Percentiles rank a stretch among this genome's conserved stretches.
phyloP scores from a whole-genome alignment of 148 eudicot genomes.

The Vaccinium darrowii region DNA sequence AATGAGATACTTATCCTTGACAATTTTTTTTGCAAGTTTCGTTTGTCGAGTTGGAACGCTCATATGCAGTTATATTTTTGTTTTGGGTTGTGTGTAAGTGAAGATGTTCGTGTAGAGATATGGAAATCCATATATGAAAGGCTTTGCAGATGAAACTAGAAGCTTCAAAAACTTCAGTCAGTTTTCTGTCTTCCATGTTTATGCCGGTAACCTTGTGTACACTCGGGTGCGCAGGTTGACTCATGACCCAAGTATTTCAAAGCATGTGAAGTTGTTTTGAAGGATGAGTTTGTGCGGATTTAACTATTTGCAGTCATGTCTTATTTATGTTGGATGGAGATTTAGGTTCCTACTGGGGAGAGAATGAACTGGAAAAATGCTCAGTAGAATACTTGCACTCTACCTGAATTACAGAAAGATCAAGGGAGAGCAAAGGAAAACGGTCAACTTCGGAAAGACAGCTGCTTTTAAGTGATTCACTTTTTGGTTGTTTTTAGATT shows the following conservation, averaged over 20 bases:
- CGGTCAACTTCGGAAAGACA: not conserved
- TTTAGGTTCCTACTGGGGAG: not conserved
- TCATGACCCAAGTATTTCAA: not conserved
- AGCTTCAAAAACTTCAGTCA: not conserved
- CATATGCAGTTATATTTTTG: not conserved
- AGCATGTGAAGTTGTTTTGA: not conserved
- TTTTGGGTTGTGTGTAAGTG: not conserved
- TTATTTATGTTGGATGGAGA: not conserved
- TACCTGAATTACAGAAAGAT: not conserved
- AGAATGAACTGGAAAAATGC: not conserved
- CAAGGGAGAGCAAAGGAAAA: not conserved
- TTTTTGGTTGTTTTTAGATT: not conserved
- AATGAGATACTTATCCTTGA: not conserved
- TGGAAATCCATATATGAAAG: not conserved
- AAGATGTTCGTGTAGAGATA: not conserved
- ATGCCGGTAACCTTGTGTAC: not conserved
- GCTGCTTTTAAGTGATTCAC: not conserved
- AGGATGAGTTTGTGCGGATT: not conserved
- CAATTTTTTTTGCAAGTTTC: not conserved
- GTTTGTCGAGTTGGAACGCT: not conserved
- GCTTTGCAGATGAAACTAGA: constrained; percentile 2
- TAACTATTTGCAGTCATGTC: not conserved
- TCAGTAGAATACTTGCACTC: not conserved
- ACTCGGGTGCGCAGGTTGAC: not conserved
- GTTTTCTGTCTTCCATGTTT: not conserved